Evolutionary conservation across 2,329 filamentous ascomycete genomes (phyloP).

Genomic region (Aureobasidium lini): DNA sequence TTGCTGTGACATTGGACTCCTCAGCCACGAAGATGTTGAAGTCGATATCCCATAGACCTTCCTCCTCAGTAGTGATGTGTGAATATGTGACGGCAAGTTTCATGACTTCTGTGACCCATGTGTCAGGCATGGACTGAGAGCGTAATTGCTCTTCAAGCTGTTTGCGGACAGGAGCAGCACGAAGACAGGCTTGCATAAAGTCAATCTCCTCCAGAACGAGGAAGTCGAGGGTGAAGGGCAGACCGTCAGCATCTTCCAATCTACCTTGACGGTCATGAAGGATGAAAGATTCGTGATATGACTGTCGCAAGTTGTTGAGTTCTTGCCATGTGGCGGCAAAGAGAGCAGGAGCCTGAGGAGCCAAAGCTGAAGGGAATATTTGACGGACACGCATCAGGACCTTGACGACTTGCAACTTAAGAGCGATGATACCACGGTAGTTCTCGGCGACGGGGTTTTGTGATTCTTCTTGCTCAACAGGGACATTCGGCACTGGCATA

Average conservation of each 20-base stretch:
- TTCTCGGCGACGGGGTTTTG: constrained; percentile 52
- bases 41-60: constrained; percentile 93
- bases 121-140: constrained; percentile 54
- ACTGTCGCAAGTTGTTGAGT: constrained; percentile 61
- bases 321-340: constrained; percentile 90
- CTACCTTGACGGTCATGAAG: constrained; percentile 77
- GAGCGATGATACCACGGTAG: constrained; percentile 74
- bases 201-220: constrained; percentile 90
- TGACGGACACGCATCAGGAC: constrained; percentile 79
- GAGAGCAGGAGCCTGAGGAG: constrained; percentile 71
- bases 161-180: constrained; percentile 78
- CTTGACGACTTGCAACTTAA: constrained; percentile 91
- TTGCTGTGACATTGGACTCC: constrained; percentile 87
- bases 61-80: constrained; percentile 85
- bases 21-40: constrained; percentile 92
- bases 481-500: constrained; percentile 57
- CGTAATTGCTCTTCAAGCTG: constrained; percentile 77
- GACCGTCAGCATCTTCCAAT: constrained; percentile 77
- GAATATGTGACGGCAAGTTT: constrained; percentile 77
- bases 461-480: constrained; percentile 54
- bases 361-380: constrained; percentile 74
- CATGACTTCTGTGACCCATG: constrained; percentile 84
- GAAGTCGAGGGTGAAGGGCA: constrained; percentile 94
- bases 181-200: constrained; percentile 84
- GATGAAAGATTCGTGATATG: constrained; percentile 80